Evolutionary conservation across 1,284 basidiomycete genomes (phyloP).

Genomic region (Inonotus obliquus): DNA sequence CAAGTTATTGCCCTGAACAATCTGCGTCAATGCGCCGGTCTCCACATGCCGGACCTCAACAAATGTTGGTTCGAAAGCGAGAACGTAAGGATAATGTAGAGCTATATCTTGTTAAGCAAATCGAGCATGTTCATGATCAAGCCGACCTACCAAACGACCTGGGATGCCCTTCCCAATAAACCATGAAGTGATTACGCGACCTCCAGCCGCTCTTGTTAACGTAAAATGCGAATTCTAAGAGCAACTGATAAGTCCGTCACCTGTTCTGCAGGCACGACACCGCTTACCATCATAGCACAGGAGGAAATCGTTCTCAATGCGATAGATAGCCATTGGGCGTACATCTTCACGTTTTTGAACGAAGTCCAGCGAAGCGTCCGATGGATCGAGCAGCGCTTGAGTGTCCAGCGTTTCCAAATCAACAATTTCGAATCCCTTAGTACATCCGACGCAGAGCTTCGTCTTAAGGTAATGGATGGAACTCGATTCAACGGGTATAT

Average conservation of each 20-base stretch:
- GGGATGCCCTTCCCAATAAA: conserved; percentile 95
- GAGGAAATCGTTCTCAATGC: conserved; percentile 95
- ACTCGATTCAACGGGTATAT: conserved; percentile 95
- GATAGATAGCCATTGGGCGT: conserved; percentile 93
- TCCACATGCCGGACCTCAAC: conserved; percentile 97
- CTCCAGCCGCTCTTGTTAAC: conserved; percentile 96
- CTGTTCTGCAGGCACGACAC: conserved; percentile 7
- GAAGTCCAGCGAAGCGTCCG: conserved; percentile 90
- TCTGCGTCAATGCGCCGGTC: conserved; percentile 88
- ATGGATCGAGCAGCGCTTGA: conserved; percentile 92
- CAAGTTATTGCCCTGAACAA: conserved; percentile 90
- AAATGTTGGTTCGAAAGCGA: conserved; percentile 96
- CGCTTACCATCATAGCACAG: conserved; percentile 92
- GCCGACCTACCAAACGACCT: conserved; percentile 80
- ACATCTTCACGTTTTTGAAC: conserved; percentile 87
- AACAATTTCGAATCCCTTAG: conserved; percentile 99
- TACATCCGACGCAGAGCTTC: conserved; percentile 95
- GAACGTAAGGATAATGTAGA: conserved; percentile 92
- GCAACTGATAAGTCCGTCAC: neutral
- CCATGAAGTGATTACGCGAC: conserved; percentile 88
- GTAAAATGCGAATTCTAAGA: conserved; percentile 94
- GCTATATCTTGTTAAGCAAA: conserved; percentile 46
- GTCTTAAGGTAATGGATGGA: conserved; percentile 98
- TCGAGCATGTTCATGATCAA: neutral
- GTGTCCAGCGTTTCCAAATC: conserved; percentile 97